phyloP scores from a whole-genome alignment of 1,284 basidiomycete species.

The Melampsora occidentalis region DNA sequence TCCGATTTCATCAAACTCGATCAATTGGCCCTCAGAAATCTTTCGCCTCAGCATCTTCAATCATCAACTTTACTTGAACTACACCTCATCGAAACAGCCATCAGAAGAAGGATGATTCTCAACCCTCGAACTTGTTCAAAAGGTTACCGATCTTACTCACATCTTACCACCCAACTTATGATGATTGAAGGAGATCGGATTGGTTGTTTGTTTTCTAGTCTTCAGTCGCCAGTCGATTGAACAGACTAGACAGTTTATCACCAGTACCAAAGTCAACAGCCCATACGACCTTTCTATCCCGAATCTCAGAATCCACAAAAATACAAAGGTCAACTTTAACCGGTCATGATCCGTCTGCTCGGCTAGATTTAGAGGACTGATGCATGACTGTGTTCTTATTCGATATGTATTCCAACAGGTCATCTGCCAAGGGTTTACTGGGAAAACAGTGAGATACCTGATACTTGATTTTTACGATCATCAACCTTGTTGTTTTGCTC shows the following conservation, averaged over 20 bases:
- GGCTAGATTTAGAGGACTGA: neutral
- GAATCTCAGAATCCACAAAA: conserved; percentile 62
- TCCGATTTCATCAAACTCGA: neutral
- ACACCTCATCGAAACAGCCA: too few species aligned
- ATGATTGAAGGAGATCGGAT: neutral
- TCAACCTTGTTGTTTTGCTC: neutral
- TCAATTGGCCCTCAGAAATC: neutral
- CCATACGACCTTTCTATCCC: conserved; percentile 83
- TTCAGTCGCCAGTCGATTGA: conserved; percentile 59
- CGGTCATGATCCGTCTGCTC: conserved; percentile 65
- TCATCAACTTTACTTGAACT: neutral
- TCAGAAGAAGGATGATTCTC: neutral
- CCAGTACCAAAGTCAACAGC: conserved; percentile 76
- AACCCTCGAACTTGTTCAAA: neutral
- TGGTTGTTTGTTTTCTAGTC: neutral
- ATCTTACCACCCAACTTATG: neutral
- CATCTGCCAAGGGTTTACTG: conserved; percentile 54
- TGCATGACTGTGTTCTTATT: neutral
- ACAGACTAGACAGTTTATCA: conserved; percentile 67
- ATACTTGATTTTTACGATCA: neutral
- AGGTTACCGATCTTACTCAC: neutral
- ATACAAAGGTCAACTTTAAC: conserved; percentile 90
- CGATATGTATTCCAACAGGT: conserved; percentile 39
- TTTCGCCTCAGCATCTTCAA: neutral
- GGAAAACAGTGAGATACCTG: conserved; percentile 15